Evolutionary conservation across 164 flowering plant genomes (phyloP).

Genomic region (Liquidambar formosana): DNA sequence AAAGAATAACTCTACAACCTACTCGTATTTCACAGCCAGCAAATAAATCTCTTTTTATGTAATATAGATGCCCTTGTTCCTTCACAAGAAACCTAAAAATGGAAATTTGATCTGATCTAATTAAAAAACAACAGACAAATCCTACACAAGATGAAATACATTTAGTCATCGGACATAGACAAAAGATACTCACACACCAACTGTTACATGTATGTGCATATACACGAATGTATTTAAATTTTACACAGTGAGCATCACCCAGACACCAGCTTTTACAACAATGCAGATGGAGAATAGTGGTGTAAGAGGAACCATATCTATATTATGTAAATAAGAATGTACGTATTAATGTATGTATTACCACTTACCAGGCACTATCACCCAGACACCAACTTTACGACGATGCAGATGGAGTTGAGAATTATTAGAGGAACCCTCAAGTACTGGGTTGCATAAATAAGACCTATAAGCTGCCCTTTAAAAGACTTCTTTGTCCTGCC

Average conservation of each 20-base stretch:
- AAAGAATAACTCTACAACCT: neutral
- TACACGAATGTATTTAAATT: no score
- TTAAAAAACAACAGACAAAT: neutral
- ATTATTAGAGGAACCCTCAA: slow-evolving; percentile 51
- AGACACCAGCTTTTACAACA: slow-evolving; percentile 33
- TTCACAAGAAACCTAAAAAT: neutral
- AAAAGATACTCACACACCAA: neutral
- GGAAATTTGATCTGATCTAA: neutral
- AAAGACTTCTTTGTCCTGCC: slow-evolving; percentile 35
- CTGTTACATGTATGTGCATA: neutral
- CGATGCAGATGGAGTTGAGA: slow-evolving; percentile 35
- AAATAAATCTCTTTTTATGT: neutral
- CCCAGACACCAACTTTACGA: slow-evolving; percentile 48
- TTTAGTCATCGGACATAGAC: neutral
- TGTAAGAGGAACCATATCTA: neutral
- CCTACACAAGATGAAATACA: neutral
- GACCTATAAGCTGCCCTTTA: slow-evolving; percentile 52
- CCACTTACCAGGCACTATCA: slow-evolving; percentile 23
- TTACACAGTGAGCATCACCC: slow-evolving; percentile 25
- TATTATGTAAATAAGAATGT: neutral
- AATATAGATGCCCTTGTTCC: neutral
- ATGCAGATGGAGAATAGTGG: slow-evolving; percentile 18
- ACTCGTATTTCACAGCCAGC: neutral
- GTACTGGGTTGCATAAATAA: slow-evolving; percentile 53
- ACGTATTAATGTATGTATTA: neutral